phyloP scores from a whole-genome alignment of 768 basidiomycete genomes.

The Lanmaoa rubissima region DNA sequence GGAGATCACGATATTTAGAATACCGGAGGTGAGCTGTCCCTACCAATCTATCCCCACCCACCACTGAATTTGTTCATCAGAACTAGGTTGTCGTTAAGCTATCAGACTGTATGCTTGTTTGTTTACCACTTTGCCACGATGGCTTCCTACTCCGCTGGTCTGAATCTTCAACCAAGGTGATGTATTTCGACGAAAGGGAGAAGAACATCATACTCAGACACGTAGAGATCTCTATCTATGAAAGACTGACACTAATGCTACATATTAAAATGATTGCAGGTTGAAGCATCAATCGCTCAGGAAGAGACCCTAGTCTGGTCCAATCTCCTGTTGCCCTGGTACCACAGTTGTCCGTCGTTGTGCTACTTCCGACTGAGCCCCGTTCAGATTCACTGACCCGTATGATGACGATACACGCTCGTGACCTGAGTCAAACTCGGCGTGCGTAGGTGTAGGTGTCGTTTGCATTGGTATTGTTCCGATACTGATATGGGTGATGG shows the following conservation, averaged over 20 bases:
- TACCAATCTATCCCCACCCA: not conserved
- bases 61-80: constrained; percentile 22
- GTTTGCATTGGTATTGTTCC: constrained; percentile 37
- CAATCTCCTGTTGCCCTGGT: constrained; percentile 6
- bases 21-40: constrained; percentile 65
- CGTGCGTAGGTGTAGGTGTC: constrained; percentile 34
- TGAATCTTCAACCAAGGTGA: constrained; percentile 2
- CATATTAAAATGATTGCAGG: constrained; percentile 4
- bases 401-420: constrained; percentile 30
- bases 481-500: constrained; percentile 29
- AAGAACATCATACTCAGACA: not conserved
- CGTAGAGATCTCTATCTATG: not conserved
- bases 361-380: constrained; percentile 7
- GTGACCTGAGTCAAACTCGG: constrained; percentile 21
- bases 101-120: constrained; percentile 2
- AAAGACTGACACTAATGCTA: constrained; percentile 12
- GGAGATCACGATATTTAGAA: constrained; percentile 89
- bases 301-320: not conserved
- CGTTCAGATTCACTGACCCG: constrained; percentile 30
- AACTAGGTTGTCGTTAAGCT: constrained; percentile 30
- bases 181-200: not conserved
- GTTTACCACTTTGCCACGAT: constrained; percentile 2
- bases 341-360: constrained; percentile 17
- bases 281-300: not conserved
- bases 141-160: not conserved